phyloP scores from a whole-genome alignment of 768 basidiomycete genomes.

The Asterophora lycoperdoides region DNA sequence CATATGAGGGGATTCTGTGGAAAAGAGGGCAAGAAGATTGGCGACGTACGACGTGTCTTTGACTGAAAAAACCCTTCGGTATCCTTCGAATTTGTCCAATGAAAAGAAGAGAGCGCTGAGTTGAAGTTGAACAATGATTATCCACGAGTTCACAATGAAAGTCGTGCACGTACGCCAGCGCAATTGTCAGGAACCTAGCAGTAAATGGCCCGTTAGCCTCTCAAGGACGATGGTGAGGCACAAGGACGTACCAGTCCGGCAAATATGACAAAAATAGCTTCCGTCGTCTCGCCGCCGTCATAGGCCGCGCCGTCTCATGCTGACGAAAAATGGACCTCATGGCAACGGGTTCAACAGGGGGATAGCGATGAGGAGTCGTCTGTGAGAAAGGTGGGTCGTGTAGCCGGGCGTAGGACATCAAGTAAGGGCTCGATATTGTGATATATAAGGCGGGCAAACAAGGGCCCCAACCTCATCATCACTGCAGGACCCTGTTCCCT shows the following conservation, averaged over 20 bases:
- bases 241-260: slow-evolving; percentile 63
- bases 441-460: slow-evolving; percentile 1
- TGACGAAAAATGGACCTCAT: slow-evolving; percentile 28
- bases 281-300: slow-evolving; percentile 31
- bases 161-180: slow-evolving; percentile 50
- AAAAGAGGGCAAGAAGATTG: slow-evolving; percentile 1
- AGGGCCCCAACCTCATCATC: background rate
- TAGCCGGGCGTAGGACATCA: slow-evolving; percentile 31
- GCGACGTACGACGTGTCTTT: slow-evolving; percentile 65
- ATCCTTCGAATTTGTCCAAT: slow-evolving; percentile 65
- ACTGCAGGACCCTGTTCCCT: background rate
- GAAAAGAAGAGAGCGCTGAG: slow-evolving; percentile 58
- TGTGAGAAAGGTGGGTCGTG: slow-evolving; percentile 11
- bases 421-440: background rate
- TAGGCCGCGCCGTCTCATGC: slow-evolving; percentile 16
- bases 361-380: background rate
- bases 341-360: slow-evolving; percentile 5
- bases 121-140: background rate
- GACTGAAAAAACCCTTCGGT: slow-evolving; percentile 73
- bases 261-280: slow-evolving; percentile 60
- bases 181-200: slow-evolving; percentile 62
- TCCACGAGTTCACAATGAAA: background rate
- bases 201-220: background rate
- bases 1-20: slow-evolving; percentile 16
- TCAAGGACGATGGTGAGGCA: background rate